Evolutionary conservation across 208 protist genomes (phyloP).

Genomic region (Tritrichomonas foetus): DNA sequence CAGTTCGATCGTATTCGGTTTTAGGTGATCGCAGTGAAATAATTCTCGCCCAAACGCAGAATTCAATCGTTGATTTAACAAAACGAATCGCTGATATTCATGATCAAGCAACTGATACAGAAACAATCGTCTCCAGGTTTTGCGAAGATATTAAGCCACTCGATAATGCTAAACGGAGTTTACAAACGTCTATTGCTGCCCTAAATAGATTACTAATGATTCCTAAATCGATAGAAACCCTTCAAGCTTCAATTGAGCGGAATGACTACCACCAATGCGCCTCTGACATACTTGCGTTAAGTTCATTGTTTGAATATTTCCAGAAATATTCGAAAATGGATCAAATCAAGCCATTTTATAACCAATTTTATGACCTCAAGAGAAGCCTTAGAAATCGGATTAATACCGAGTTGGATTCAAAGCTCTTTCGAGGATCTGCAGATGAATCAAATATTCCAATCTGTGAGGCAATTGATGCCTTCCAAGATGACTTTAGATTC

Average conservation of each 20-base stretch:
- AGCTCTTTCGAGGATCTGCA: not conserved
- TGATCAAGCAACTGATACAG: constrained; percentile 32
- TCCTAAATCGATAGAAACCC: not conserved
- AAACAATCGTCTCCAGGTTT: not conserved
- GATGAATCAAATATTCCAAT: not conserved
- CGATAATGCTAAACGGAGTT: constrained; percentile 12
- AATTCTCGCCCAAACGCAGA: not conserved
- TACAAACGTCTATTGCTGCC: not conserved
- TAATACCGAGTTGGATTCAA: not conserved
- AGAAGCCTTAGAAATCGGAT: not conserved
- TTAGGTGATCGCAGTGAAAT: not conserved
- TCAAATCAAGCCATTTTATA: not conserved
- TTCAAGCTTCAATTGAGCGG: not conserved
- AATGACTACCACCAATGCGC: not conserved
- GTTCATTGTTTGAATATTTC: not conserved
- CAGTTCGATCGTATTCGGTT: not conserved
- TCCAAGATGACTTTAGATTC: not conserved
- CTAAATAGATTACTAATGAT: not conserved
- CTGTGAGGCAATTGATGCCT: not conserved
- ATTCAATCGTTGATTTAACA: constrained; percentile 33
- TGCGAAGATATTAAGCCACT: constrained; percentile 16
- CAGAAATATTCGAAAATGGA: not conserved
- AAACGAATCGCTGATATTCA: not conserved
- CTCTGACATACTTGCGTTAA: not conserved
- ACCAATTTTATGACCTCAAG: not conserved